A percentile compares a stretch with the other conserved stretches of the same genome.
Evolutionary conservation across 1,284 basidiomycete genomes (phyloP).

Genomic region (Leccinum proximum): DNA sequence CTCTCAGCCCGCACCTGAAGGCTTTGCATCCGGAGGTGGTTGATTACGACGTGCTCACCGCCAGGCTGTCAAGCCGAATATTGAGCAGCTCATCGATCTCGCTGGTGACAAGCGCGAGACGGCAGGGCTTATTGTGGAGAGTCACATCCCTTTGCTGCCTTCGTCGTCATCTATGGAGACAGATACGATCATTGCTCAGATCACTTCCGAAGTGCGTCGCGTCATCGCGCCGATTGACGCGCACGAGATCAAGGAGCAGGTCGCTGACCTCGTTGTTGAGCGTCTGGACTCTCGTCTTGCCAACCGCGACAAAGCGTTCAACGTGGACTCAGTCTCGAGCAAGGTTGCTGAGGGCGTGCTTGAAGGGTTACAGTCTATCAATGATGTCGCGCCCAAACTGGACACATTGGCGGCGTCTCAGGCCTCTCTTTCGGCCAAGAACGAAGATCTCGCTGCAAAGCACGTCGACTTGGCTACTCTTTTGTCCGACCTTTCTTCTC

Average conservation of each 20-base stretch:
- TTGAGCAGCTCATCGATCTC: conserved; percentile 81
- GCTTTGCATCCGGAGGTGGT: conserved; percentile 59
- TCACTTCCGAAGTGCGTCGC: conserved; percentile 64
- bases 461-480: conserved; percentile 35
- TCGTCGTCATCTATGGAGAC: conserved; percentile 47
- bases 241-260: conserved; percentile 81
- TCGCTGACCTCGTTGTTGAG: conserved; percentile 81
- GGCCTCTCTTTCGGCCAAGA: conserved; percentile 37
- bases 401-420: conserved; percentile 43
- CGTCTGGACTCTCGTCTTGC: conserved; percentile 75
- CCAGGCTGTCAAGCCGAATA: conserved; percentile 80
- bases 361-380: conserved; percentile 45
- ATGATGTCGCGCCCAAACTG: conserved; percentile 35
- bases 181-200: conserved; percentile 50
- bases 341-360: conserved; percentile 55
- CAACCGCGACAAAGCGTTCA: conserved; percentile 68
- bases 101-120: conserved; percentile 85
- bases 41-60: conserved; percentile 75
- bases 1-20: conserved; percentile 57
- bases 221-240: conserved; percentile 74
- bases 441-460: conserved; percentile 32
- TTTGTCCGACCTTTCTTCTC: conserved; percentile 42
- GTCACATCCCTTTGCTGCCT: conserved; percentile 65
- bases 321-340: conserved; percentile 53
- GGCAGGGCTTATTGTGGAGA: conserved; percentile 72